Evolutionary conservation across 495 filamentous ascomycete species (phyloP).

Genomic region (Oleoguttula mirabilis): DNA sequence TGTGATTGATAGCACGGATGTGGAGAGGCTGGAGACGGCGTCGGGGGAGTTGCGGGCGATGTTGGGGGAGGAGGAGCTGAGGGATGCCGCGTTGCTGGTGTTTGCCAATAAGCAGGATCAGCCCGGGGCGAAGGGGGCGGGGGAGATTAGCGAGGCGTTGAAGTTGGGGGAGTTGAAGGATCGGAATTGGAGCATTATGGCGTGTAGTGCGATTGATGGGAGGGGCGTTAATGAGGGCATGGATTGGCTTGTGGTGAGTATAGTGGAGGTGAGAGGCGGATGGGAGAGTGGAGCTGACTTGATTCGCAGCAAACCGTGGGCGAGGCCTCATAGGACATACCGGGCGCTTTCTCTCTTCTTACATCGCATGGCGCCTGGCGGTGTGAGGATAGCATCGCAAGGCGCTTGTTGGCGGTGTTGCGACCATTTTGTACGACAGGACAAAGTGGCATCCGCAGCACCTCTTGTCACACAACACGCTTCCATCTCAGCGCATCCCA

Average conservation of each 20-base stretch:
- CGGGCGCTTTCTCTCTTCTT: too few species aligned
- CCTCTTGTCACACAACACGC: too few species aligned
- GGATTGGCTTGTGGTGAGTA: slow-evolving; percentile 95
- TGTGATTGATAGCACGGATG: slow-evolving; percentile 95
- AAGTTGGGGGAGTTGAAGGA: slow-evolving; percentile 81
- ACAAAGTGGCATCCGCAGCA: too few species aligned
- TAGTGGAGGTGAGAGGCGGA: background rate
- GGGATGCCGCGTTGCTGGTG: slow-evolving; percentile 81
- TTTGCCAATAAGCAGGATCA: slow-evolving; percentile 99
- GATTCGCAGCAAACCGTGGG: slow-evolving; percentile 18
- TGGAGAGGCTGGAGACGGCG: slow-evolving; percentile 82
- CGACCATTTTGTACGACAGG: too few species aligned
- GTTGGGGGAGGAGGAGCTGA: slow-evolving; percentile 92
- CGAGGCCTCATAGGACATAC: slow-evolving; percentile 10
- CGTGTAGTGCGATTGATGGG: slow-evolving; percentile 90
- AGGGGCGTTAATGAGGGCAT: slow-evolving; percentile 90
- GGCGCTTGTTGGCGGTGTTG: too few species aligned
- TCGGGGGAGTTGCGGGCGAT: slow-evolving; percentile 87
- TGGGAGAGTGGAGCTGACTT: background rate
- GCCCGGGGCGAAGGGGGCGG: slow-evolving; percentile 89
- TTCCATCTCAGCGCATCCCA: too few species aligned
- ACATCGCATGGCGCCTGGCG: too few species aligned
- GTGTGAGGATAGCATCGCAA: too few species aligned
- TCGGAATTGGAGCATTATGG: slow-evolving; percentile 97
- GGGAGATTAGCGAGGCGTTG: slow-evolving; percentile 89